Conservation (phyloP, 2,329 filamentous ascomycete species). For the Magnaporthiopsis rhizophila region DNA sequence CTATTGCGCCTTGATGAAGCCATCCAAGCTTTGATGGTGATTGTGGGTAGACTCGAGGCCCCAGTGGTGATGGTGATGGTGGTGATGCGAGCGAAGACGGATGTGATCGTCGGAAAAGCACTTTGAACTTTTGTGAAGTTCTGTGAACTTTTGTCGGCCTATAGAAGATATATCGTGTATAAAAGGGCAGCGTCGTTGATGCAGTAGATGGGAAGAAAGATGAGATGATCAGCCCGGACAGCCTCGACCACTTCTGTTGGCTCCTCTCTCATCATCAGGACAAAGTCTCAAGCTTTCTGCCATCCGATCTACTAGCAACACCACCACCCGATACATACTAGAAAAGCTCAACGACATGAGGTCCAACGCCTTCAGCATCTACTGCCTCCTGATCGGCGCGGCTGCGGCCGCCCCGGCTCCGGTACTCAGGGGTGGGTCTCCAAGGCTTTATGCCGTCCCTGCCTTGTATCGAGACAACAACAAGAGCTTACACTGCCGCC, state of each 20-base stretch:
- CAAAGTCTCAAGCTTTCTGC: neutral
- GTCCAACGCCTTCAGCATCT: neutral
- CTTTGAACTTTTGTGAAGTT: no score
- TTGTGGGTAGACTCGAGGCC: neutral
- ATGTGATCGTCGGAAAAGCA: neutral
- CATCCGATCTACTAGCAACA: neutral
- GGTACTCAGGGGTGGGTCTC: neutral
- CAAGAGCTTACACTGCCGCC: neutral
- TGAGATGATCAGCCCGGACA: neutral
- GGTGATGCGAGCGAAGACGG: no score
- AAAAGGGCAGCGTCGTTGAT: neutral
- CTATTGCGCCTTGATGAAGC: neutral
- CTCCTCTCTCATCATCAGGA: neutral
- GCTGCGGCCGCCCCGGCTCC: no score
- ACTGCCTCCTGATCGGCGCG: neutral
- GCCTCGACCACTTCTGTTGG: neutral
- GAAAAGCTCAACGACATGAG: neutral
- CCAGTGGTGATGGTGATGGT: no score
- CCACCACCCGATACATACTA: neutral
- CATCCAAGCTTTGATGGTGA: neutral
- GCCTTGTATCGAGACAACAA: neutral
- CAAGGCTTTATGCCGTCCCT: no score
- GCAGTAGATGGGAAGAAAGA: neutral
- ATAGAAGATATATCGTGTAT: neutral
- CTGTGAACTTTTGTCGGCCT: no score